Conservation (phyloP, 164 flowering plant species). For the Sextonia rubra region DNA sequence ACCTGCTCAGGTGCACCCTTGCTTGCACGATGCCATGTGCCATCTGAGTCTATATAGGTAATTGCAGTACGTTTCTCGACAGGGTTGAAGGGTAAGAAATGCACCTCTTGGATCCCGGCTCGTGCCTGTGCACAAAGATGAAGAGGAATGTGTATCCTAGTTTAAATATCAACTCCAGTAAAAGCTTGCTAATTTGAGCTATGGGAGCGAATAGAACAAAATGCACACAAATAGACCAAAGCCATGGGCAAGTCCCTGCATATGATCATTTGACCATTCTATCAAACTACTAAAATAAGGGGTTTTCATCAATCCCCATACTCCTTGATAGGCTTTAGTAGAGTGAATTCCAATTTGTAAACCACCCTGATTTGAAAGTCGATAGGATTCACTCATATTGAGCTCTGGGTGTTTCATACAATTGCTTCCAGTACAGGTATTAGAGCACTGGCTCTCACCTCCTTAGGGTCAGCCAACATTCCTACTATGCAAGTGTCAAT, state of each 20-base stretch:
- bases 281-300: background rate
- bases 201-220: background rate
- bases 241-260: too few relatives aligned
- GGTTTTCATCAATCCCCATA: background rate
- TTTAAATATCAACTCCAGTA: background rate
- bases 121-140: constrained; percentile 25
- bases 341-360: background rate
- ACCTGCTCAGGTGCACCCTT: constrained; percentile 49
- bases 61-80: constrained; percentile 48
- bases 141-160: background rate
- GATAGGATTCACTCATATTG: background rate
- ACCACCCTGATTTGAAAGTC: background rate
- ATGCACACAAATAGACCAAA: background rate
- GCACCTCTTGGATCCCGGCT: constrained; percentile 42
- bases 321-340: background rate
- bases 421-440: too few relatives aligned
- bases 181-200: background rate
- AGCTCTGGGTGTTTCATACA: background rate
- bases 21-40: constrained; percentile 39
- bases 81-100: constrained; percentile 48
- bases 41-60: constrained; percentile 31
- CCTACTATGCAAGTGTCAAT: constrained; percentile 41
- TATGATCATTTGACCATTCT: too few relatives aligned
- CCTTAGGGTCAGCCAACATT: constrained; percentile 44
- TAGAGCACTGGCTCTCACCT: constrained; percentile 20